Evolutionary conservation across 805 yeast genomes (phyloP).

Genomic region (Myxozyma neglecta): DNA sequence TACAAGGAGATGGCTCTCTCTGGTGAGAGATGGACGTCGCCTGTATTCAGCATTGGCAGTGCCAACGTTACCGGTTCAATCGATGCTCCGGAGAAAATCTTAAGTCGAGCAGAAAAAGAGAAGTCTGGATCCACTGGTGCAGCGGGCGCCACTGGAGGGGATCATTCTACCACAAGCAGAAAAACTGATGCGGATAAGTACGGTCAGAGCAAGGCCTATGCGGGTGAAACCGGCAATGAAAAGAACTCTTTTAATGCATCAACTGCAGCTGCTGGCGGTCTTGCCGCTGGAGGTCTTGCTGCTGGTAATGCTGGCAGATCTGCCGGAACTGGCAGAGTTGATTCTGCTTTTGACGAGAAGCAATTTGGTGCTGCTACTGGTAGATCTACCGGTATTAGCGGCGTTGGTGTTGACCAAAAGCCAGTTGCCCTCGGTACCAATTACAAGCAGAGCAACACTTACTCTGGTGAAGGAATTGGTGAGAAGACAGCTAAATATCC

Average conservation of each 20-base stretch:
- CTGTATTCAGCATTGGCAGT: conserved; percentile 24
- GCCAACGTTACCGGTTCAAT: neutral
- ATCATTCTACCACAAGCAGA: too few species aligned
- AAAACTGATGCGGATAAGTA: too few species aligned
- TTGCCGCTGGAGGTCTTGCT: neutral
- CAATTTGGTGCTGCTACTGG: neutral
- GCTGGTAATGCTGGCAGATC: neutral
- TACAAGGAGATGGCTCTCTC: conserved; percentile 21
- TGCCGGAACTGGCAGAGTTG: too few species aligned
- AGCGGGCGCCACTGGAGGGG: too few species aligned
- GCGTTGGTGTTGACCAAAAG: conserved; percentile 4
- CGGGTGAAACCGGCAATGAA: too few species aligned
- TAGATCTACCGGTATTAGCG: conserved; percentile 3
- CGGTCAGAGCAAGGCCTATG: too few species aligned
- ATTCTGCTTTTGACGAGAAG: neutral
- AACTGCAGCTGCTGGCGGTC: neutral
- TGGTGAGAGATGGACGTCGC: conserved; percentile 31
- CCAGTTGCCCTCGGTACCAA: neutral
- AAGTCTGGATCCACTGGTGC: too few species aligned
- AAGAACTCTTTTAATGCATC: too few species aligned
- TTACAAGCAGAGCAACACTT: neutral
- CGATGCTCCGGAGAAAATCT: conserved; percentile 1
- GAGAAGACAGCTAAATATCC: neutral
- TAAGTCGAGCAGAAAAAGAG: neutral
- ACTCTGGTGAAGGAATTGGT: conserved; percentile 5